Percentiles rank a stretch among this genome's conserved stretches.
These are phyloP conservation scores for Wickerhamomyces kurtzmanii DNA, from an alignment of 805 yeast species.

Conservation along the genomic window DNA sequence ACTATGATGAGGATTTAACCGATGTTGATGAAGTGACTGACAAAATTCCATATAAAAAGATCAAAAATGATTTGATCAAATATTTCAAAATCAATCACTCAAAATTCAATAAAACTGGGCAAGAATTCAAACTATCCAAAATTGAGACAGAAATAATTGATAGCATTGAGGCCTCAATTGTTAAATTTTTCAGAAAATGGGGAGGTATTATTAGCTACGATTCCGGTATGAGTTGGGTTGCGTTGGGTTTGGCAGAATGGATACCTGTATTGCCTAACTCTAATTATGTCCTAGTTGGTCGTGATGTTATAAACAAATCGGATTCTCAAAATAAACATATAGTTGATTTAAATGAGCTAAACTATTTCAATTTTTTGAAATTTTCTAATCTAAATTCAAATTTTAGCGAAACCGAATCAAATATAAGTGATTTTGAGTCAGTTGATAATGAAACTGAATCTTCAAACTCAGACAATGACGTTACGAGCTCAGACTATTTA, in stretches of 20 bases:
- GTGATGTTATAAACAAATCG: slow-evolving; percentile 10
- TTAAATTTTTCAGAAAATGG: slow-evolving; percentile 67
- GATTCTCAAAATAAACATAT: slow-evolving; percentile 11
- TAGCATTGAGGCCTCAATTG: slow-evolving; percentile 48
- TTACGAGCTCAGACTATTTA: slow-evolving; percentile 1
- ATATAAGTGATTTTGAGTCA: too few species aligned
- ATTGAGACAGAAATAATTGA: slow-evolving; percentile 45
- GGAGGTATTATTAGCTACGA: slow-evolving; percentile 70
- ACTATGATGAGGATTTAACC: slow-evolving; percentile 3
- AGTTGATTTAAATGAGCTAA: slow-evolving; percentile 10
- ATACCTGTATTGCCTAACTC: slow-evolving; percentile 38
- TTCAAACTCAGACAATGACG: not conserved
- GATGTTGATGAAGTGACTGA: slow-evolving; percentile 24
- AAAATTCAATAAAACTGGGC: slow-evolving; percentile 8
- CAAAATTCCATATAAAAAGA: slow-evolving; percentile 19
- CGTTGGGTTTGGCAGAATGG: slow-evolving; percentile 85
- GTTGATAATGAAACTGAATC: not conserved
- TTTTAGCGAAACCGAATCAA: too few species aligned
- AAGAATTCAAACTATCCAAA: slow-evolving; percentile 10
- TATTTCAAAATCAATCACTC: slow-evolving; percentile 37
- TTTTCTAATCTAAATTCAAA: slow-evolving; percentile 1
- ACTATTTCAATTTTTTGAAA: not conserved
- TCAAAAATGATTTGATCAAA: slow-evolving; percentile 49
- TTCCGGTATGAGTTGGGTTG: slow-evolving; percentile 80
- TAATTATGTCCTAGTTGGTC: slow-evolving; percentile 14